phyloP scores from a whole-genome alignment of 2,329 filamentous ascomycete genomes.

The Penicillium sp. region DNA sequence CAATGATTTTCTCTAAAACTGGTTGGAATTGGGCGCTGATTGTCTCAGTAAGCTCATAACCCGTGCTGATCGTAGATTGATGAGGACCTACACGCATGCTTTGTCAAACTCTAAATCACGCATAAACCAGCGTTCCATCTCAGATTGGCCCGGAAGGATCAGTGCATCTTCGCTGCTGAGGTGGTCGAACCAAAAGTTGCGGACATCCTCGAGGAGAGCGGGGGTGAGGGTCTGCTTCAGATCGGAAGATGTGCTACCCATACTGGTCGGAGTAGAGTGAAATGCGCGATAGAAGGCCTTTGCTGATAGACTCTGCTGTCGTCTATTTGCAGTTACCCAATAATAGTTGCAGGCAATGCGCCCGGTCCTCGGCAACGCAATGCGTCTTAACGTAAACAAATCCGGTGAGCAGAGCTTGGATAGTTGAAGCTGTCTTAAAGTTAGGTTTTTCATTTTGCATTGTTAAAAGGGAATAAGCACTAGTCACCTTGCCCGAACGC shows the following conservation, averaged over 20 bases:
- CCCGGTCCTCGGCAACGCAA: background rate
- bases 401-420: background rate
- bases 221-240: conserved; percentile 19
- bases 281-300: background rate
- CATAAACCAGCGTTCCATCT: conserved; percentile 23
- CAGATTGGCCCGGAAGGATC: conserved; percentile 16
- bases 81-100: conserved; percentile 17
- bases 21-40: conserved; percentile 19
- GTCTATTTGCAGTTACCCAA: background rate
- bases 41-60: background rate
- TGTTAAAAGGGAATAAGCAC: background rate
- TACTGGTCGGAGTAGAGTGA: conserved; percentile 8
- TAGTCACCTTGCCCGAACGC: conserved; percentile 2
- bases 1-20: conserved; percentile 17
- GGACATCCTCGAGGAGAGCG: conserved; percentile 18
- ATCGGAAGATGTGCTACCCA: background rate
- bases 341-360: background rate
- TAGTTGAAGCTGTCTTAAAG: background rate
- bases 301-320: background rate
- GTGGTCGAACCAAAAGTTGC: conserved; percentile 27
- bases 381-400: background rate
- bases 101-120: conserved; percentile 19
- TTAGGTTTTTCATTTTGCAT: background rate
- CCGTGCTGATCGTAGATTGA: background rate
- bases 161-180: conserved; percentile 14